Evolutionary conservation across 257 asterid genomes (phyloP), one percentile per base, ranked within the genome.

Genomic region (Solanum rostratum): DNA sequence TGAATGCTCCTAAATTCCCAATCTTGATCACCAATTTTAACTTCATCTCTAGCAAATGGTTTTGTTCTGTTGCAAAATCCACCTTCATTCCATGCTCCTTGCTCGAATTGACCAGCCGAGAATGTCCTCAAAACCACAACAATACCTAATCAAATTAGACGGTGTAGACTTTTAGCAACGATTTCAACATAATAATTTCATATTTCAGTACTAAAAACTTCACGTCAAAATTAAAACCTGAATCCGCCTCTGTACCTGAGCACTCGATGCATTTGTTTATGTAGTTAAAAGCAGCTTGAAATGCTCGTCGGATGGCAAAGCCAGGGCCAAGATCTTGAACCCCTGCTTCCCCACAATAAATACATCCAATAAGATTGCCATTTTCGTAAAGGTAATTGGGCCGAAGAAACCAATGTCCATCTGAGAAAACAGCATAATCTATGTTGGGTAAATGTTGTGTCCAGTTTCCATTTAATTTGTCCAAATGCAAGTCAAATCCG

Each of bases 381-480:
- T 80, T 84, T 41, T 85, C 90, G 81, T 88, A 86, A 11, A 91
- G 57, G 55, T 88, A 89, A 85, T 88, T 85, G 10, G 83, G 86
- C 27, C 93, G 80, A 74, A 87, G 80, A 78, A 92, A 92, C 94
- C 94, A 91, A 18, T 90, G 91, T 15, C 85, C 91, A 22, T 89
- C 88, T 6, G 94, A 92, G 86, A 92, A 82, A 84, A 92, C 83
- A 55, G 85, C 90, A 33, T 85, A 90, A 15, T 92, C 90, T 5
- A 92, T 46, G 2, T 68, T 20, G 3, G 92, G 84, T 69, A 92
- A 83, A n/a, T 87, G 88, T 29, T 82, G 69, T 2, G 88, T 85
- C 93, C 93, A 92, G 2, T 81, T 89, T 1, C 30, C 41, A 70
- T 90, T 89, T 6, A 88, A 55, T 68, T 85, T 70, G 84, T 92